Base-by-base conservation (phyloP, 1,139 yeast genomes). In the Citeromyces hawaiiensis region DNA sequence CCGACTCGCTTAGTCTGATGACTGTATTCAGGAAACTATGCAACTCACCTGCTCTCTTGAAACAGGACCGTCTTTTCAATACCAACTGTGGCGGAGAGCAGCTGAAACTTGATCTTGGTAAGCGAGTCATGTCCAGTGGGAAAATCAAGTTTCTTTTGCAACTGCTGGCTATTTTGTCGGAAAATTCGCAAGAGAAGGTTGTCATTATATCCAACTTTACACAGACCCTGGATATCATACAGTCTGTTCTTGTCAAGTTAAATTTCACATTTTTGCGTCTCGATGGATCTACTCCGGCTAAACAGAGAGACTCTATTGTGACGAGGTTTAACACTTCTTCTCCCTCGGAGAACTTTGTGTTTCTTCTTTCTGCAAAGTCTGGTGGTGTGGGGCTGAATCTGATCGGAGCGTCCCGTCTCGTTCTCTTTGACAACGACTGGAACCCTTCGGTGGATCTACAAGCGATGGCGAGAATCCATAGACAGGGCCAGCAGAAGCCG, bases 361-460 rank as follows among this genome's bases (percentile, higher is more conserved):
- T 91, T 48, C 58, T 91, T 17, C 59, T 93, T 17, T 86, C 96
- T 2, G 82, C 96, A 0, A 86, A 87, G 53, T 79, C 95, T 4
- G 99, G 99, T 2, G 99, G 99, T 0, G 78, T 83, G 45, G 99
- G 99, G 0, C 65, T 91, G 35, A 93, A 91, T 52, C 63, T 91
- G 32, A 70, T 85, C 25, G 98, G 98, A 1, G 98, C 95, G 0
- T 86, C 95, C 0, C 64, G 97, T 25, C 61, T 91, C 30, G 69
- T 91, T 2, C 59, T 91, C 18, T 83, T 83, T 51, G 97, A 87
- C 52, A 83, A 88, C 45, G 96, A 87, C 52, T 85, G 95, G 95
- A 91, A 93, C 48, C 98, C 98, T 0, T 76, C 96, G 0, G 71
- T 83, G 10, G 99, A 91, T 55, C 58, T 83, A 23, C 99, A 91